Conservation (phyloP, 495 filamentous ascomycete genomes). For the Hyphodiscus hymeniophilus region DNA sequence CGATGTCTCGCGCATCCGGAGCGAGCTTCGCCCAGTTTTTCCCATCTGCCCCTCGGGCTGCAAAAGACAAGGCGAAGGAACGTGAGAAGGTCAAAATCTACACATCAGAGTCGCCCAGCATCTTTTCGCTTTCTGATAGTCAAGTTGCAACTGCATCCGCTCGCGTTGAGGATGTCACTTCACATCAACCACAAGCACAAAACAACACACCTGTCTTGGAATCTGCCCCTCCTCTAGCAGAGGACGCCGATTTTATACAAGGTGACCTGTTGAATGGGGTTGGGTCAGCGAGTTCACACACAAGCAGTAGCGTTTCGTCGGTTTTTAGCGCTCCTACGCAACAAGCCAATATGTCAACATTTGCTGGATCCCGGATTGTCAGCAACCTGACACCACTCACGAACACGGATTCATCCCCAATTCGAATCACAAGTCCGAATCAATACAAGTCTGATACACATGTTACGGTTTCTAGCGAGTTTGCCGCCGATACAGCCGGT, state of each 20-base stretch:
- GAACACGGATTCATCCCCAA: slow-evolving; percentile 64
- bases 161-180: slow-evolving; percentile 20
- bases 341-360: slow-evolving; percentile 40
- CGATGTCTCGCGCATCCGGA: slow-evolving; percentile 69
- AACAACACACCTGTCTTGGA: slow-evolving; percentile 31
- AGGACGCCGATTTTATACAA: slow-evolving; percentile 50
- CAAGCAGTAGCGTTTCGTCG: slow-evolving; percentile 52
- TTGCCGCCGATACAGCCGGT: slow-evolving; percentile 2
- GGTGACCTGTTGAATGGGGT: slow-evolving; percentile 56
- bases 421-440: slow-evolving; percentile 45
- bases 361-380: slow-evolving; percentile 24
- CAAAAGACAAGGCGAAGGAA: slow-evolving; percentile 47
- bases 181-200: slow-evolving; percentile 16
- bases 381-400: slow-evolving; percentile 70
- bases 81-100: slow-evolving; percentile 37
- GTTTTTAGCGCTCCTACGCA: slow-evolving; percentile 49
- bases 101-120: slow-evolving; percentile 26
- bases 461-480: neutral
- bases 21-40: slow-evolving; percentile 89
- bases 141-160: slow-evolving; percentile 16
- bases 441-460: slow-evolving; percentile 25
- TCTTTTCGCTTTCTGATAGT: slow-evolving; percentile 22
- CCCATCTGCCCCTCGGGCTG: slow-evolving; percentile 65
- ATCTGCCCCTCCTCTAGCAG: slow-evolving; percentile 30
- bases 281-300: slow-evolving; percentile 57